Evolutionary conservation across 1,284 basidiomycete genomes (phyloP).

Genomic region (Amylostereum areolatum): DNA sequence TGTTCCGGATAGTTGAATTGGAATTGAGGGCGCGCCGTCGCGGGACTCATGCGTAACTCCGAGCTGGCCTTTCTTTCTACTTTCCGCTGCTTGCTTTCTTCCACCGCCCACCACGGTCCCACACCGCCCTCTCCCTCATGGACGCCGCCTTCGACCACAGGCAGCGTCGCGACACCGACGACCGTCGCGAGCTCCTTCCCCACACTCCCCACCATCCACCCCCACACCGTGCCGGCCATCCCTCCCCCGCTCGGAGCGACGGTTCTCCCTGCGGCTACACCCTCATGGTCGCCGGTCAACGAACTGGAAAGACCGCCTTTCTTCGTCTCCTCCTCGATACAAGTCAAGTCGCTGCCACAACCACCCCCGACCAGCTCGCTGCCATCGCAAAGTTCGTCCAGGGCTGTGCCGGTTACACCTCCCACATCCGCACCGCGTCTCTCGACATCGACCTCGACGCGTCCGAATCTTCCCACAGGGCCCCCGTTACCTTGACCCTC

Average conservation of each 20-base stretch:
- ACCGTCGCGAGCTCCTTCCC: constrained; percentile 24
- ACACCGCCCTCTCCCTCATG: constrained; percentile 21
- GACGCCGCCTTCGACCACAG: constrained; percentile 33
- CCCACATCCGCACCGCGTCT: constrained; percentile 59
- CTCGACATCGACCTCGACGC: constrained; percentile 58
- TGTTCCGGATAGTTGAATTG: too few species aligned
- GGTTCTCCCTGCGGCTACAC: constrained; percentile 38
- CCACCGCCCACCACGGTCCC: constrained; percentile 14
- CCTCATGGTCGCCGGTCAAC: constrained; percentile 69
- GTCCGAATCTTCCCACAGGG: constrained; percentile 35
- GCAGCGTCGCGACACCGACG: constrained; percentile 36
- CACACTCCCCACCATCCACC: constrained; percentile 34
- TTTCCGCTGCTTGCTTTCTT: constrained; percentile 3
- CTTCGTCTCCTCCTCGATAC: constrained; percentile 75
- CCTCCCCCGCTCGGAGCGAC: constrained; percentile 8
- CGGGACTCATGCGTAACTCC: too few species aligned
- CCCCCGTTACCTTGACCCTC: constrained; percentile 57
- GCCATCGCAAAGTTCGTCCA: constrained; percentile 75
- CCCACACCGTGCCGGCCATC: constrained; percentile 13
- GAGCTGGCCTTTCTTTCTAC: too few species aligned
- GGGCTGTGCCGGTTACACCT: constrained; percentile 59
- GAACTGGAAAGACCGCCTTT: constrained; percentile 77
- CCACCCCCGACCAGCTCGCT: constrained; percentile 63
- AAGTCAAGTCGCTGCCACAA: constrained; percentile 49
- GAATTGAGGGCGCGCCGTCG: too few species aligned